Evolutionary conservation across 345 rosid genomes (phyloP).

Genomic region (Boechera stricta): DNA sequence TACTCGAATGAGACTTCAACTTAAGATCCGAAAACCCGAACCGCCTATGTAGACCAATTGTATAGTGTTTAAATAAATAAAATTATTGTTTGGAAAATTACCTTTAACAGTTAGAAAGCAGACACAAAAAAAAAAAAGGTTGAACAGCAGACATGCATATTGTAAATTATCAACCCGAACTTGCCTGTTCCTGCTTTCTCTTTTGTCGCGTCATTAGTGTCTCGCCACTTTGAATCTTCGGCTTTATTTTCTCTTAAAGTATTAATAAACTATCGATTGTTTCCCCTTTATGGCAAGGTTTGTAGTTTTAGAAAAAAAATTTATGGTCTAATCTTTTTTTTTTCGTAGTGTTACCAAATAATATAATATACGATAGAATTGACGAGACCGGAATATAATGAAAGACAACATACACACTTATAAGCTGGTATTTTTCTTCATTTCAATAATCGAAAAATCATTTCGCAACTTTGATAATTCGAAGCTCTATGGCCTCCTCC

Average conservation of each 20-base stretch:
- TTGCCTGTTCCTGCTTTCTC: background rate
- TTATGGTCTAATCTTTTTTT: background rate
- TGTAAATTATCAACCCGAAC: background rate
- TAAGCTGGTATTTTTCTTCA: too few species aligned
- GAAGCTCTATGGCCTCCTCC: too few species aligned
- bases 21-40: too few species aligned
- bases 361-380: background rate
- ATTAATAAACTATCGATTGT: background rate
- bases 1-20: too few species aligned
- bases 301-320: background rate
- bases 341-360: background rate
- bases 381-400: too few species aligned
- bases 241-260: constrained; percentile 2
- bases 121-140: background rate
- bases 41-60: background rate
- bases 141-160: background rate
- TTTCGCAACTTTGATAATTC: too few species aligned
- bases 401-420: too few species aligned
- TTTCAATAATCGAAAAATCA: too few species aligned
- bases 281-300: background rate
- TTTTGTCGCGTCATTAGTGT: constrained; percentile 7
- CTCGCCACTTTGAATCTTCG: background rate
- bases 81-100: background rate
- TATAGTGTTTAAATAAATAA: background rate
- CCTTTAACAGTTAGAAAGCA: background rate